Percentiles rank a stretch among this genome's conserved stretches.
Evolutionary conservation across 164 flowering plant species (phyloP).

Genomic region (Vitis amurensis): DNA sequence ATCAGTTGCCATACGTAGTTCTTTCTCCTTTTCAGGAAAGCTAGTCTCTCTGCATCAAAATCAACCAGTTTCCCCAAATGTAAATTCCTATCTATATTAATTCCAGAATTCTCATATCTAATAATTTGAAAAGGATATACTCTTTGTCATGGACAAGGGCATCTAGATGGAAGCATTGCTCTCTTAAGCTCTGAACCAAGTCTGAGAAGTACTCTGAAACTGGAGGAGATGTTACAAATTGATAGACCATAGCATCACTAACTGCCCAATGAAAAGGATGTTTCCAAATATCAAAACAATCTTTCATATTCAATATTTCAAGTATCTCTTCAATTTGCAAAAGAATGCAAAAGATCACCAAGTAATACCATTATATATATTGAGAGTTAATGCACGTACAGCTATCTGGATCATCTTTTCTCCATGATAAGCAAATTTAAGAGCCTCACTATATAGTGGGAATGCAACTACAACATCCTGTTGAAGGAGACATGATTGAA

Average conservation of each 20-base stretch:
- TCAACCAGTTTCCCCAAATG: conserved; percentile 4
- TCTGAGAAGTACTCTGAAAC: conserved; percentile 55
- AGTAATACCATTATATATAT: conserved; percentile 50
- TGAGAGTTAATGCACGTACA: conserved; percentile 59
- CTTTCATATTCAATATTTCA: conserved; percentile 1
- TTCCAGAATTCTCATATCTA: background rate
- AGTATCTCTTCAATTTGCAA: background rate
- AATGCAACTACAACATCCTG: conserved; percentile 61
- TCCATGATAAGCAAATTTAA: conserved; percentile 60
- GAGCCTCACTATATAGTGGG: conserved; percentile 58
- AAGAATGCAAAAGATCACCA: conserved; percentile 1
- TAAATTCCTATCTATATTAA: background rate
- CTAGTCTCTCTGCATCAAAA: conserved; percentile 39
- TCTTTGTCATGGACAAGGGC: conserved; percentile 28
- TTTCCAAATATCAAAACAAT: conserved; percentile 27
- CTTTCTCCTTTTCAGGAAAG: conserved; percentile 28
- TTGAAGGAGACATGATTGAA: background rate
- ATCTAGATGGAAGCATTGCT: conserved; percentile 50
- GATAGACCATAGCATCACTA: conserved; percentile 56
- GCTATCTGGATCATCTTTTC: conserved; percentile 79
- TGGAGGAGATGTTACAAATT: conserved; percentile 54
- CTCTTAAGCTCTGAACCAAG: conserved; percentile 41
- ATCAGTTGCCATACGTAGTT: conserved; percentile 41
- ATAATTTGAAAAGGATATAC: conserved; percentile 31
- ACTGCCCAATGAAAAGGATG: conserved; percentile 55